Base-by-base conservation (phyloP, 2,329 filamentous ascomycete genomes). In the Thielaviopsis musarum region DNA sequence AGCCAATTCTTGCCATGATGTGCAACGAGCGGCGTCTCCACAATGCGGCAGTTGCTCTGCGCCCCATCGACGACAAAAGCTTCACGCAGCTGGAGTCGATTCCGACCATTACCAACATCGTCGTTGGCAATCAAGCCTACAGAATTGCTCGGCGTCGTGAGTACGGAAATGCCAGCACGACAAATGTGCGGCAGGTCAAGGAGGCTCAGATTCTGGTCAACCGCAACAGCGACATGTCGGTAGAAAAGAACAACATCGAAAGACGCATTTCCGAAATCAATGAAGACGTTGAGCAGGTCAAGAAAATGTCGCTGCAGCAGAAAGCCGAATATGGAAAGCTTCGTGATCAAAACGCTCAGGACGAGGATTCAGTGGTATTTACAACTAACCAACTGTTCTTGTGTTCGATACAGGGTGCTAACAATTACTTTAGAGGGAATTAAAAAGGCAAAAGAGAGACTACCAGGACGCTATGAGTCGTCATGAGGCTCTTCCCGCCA, bases 1-100 rank as follows among this genome's bases (percentile, higher is more conserved):
- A 85, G 1, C 79, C 87, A 1, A 88, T 98, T 1, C 73, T 97
- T 38, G 85, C 88, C 6, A 93, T 95, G 86, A 79, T 98, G 22
- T 96, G 90, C 69, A 79, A 82, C 13, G 84, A 87, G 64, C 81
- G 78, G 61, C 78, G 74, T 58, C 70, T 96, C 6, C 82, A 95
- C 65, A 73, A 75, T 26, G 84, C 84, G 5, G 88, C 82, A 0
- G 78, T 91, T 52, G 75, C 80, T 17, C 72, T 83, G 15, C 69
- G 69, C 5, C 81, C 88, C 10, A 81, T 91, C 38, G 79, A 70
- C 2, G 79, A 87, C 34, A 75, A 79, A 48, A 83, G 89, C 65
- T 88, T 84, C 66, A 75, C 85, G n/a, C 72, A 70, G n/a, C 73
- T 95, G 38, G 72, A 80, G 51, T 71, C 73, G 15, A 78, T 75